A percentile compares a stretch with the other conserved stretches of the same genome.
phyloP scores from a whole-genome alignment of 768 basidiomycete genomes.

The Tylopilus intermedius region DNA sequence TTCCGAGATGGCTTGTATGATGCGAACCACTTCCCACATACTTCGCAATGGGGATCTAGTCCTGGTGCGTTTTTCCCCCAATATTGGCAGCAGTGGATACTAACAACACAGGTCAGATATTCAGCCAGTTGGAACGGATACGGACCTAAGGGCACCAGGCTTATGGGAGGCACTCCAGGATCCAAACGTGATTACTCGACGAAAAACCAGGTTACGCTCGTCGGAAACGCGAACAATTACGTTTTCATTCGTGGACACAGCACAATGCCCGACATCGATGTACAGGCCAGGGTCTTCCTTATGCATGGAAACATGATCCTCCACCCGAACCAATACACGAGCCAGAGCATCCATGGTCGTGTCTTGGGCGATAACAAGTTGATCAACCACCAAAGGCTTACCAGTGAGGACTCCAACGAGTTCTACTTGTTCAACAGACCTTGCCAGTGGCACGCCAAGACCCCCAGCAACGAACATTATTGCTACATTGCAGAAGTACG shows the following conservation, averaged over 20 bases:
- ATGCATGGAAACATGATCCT: not conserved
- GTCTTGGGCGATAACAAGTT: not conserved
- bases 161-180: not conserved
- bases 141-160: too few species aligned
- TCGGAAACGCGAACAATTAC: not conserved
- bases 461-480: conserved; percentile 2
- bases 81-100: not conserved
- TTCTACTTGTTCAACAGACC: conserved; percentile 8
- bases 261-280: conserved; percentile 6
- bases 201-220: not conserved
- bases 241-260: conserved; percentile 3
- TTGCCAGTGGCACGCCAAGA: not conserved
- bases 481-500: conserved; percentile 6
- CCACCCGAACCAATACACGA: not conserved
- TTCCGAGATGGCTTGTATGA: not conserved
- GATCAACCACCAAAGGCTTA: conserved; percentile 3
- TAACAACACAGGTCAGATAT: not conserved
- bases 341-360: not conserved
- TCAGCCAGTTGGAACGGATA: not conserved
- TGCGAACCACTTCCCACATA: conserved; percentile 3
- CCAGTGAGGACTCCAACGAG: not conserved
- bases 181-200: not conserved
- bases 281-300: conserved; percentile 1
- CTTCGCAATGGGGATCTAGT: not conserved
- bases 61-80: not conserved